Percentiles rank a stretch among this genome's conserved stretches.
These are phyloP conservation scores for Manihot esculenta DNA, from an alignment of 441 rosid genomes.

Conservation along the genomic window DNA sequence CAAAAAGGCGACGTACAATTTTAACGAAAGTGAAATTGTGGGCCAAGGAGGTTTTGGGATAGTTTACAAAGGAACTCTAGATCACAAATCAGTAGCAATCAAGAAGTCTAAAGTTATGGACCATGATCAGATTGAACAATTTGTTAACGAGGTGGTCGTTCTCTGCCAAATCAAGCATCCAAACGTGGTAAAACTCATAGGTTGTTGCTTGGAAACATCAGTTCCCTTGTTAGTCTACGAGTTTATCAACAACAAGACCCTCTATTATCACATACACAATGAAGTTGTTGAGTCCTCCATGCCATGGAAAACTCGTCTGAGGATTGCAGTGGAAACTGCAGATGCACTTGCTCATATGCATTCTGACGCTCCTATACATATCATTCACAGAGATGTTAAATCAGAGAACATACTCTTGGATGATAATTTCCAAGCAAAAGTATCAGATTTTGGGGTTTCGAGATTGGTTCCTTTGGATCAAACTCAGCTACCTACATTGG, in stretches of 20 bases:
- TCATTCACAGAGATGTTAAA: constrained; percentile 31
- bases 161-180: constrained; percentile 30
- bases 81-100: background rate
- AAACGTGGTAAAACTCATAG: constrained; percentile 11
- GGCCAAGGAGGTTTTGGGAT: constrained; percentile 52
- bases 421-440: constrained; percentile 30
- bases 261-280: no score
- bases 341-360: constrained; percentile 28
- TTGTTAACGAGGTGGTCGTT: no score
- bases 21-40: constrained; percentile 28
- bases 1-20: constrained; percentile 44
- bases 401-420: constrained; percentile 28
- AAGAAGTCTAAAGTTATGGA: no score
- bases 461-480: no score
- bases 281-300: background rate
- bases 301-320: constrained; percentile 21
- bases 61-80: no score
- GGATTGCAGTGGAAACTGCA: constrained; percentile 20
- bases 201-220: constrained; percentile 27
- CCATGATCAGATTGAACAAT: no score
- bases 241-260: constrained; percentile 22
- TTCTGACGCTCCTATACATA: constrained; percentile 9
- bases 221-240: constrained; percentile 29
- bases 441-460: constrained; percentile 22
- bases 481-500: background rate